These are phyloP conservation scores for Moelleriella libera DNA, from an alignment of 2,329 filamentous ascomycete species.

Conservation along the genomic window DNA sequence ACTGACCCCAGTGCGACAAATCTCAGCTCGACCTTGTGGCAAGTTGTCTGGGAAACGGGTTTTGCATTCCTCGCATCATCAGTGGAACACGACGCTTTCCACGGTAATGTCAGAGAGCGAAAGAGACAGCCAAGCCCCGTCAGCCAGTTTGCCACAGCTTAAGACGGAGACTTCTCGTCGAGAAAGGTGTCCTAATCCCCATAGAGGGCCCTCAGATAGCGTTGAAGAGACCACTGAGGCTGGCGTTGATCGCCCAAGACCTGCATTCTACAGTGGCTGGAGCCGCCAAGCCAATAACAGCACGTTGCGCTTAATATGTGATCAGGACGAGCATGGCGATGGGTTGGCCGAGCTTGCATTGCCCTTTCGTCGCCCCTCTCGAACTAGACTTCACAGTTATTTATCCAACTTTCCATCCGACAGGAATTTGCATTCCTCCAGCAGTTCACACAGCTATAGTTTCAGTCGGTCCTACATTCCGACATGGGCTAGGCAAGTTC, in stretches of 20 bases:
- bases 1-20: neutral
- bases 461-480: conserved; percentile 31
- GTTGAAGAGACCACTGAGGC: neutral
- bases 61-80: no score
- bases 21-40: no score
- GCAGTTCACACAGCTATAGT: conserved; percentile 33
- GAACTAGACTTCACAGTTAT: conserved; percentile 36
- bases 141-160: no score
- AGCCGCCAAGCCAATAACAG: conserved; percentile 19
- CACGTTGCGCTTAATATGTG: conserved; percentile 31
- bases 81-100: no score
- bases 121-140: no score
- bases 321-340: conserved; percentile 51
- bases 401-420: conserved; percentile 35
- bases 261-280: conserved; percentile 25
- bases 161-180: no score
- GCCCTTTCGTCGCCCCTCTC: conserved; percentile 37
- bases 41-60: no score
- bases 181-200: no score
- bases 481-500: conserved; percentile 35
- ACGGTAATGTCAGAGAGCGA: no score
- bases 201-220: neutral
- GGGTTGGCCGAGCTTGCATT: conserved; percentile 45
- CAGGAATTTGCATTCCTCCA: conserved; percentile 36
- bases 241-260: conserved; percentile 30